Evolutionary conservation across 2,329 filamentous ascomycete genomes (phyloP), one percentile per base, ranked within the genome.

Genomic region (Fonsecaea pugnacius): DNA sequence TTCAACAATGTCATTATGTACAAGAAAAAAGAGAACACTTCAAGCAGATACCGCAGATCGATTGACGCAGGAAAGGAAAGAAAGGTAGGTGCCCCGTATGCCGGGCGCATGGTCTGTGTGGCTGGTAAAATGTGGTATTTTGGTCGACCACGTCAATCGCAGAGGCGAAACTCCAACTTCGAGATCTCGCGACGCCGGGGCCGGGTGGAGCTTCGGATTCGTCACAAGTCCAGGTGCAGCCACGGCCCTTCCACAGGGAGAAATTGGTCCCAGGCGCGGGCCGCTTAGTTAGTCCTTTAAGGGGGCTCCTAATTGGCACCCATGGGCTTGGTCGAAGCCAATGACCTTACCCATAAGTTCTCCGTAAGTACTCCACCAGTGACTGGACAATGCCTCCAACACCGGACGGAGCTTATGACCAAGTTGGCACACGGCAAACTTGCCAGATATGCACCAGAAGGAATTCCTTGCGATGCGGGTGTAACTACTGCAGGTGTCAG

Each of bases 101-200:
- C 21, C 3, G 21, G 43, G 14, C 30, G 32, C 60, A 62, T 57
- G 38, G 50, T 64, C 43, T 36, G 62, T 48, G 62, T 64, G 62
- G 62, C 62, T 64, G 62, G 62, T 64, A 64, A 60, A 60, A 48
- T 48, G 43, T 59, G 57, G 57, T 59, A 59, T 52, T 59, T 59
- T 51, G 12, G 32, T 58, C 21, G 35, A 61, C 40, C 53, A 57
- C 60, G 53, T 64, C 57, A 53, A 52, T 60, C 35, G 54, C 54
- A 32, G 30, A 55, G 36, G 36, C 59, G 50, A 61, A 43, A 63
- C 52, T 54, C 50, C 36, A 61, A 55, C 35, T 55, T 18, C 36
- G 16, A 55, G 59, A 55, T 48, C 24, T 43, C 53, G 60, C 32
- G 54, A 57, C 54, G 12, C 43, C 21, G 18, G 43, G 43, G 2